phyloP scores from a whole-genome alignment of 495 filamentous ascomycete genomes.

The Penicillium turbatum region DNA sequence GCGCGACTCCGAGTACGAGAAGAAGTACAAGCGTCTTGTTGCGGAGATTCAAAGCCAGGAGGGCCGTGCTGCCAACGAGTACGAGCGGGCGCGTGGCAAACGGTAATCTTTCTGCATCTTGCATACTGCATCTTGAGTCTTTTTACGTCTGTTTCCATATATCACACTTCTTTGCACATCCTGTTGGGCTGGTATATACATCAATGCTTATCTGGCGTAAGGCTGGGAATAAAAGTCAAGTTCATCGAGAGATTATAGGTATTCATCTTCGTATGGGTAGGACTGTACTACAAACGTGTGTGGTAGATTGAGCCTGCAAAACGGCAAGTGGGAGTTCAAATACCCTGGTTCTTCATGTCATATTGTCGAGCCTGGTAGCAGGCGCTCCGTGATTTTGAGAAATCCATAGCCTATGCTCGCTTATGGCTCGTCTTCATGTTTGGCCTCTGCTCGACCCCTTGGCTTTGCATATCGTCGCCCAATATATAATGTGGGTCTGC shows the following conservation, averaged over 20 bases:
- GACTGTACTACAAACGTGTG: neutral
- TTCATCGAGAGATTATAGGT: constrained; percentile 6
- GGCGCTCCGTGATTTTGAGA: no score
- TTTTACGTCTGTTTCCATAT: constrained; percentile 3
- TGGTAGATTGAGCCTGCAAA: no score
- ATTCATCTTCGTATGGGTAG: neutral
- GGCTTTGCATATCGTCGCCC: no score
- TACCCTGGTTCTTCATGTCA: no score
- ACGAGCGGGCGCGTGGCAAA: constrained; percentile 76
- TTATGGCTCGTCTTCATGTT: no score
- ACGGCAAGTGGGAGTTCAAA: no score
- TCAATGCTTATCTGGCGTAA: constrained; percentile 22
- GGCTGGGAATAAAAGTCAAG: constrained; percentile 27
- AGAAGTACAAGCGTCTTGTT: constrained; percentile 86
- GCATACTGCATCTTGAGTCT: neutral
- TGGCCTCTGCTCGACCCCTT: no score
- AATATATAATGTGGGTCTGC: no score
- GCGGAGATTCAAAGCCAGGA: constrained; percentile 95
- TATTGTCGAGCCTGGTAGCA: no score
- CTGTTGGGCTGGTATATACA: constrained; percentile 25
- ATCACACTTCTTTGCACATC: constrained; percentile 15
- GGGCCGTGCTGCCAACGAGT: constrained; percentile 77
- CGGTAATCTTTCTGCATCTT: constrained; percentile 30
- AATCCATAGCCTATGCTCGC: no score
- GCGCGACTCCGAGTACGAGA: constrained; percentile 82